phyloP scores from a whole-genome alignment of 164 flowering plant genomes.

The Vitis riparia region DNA sequence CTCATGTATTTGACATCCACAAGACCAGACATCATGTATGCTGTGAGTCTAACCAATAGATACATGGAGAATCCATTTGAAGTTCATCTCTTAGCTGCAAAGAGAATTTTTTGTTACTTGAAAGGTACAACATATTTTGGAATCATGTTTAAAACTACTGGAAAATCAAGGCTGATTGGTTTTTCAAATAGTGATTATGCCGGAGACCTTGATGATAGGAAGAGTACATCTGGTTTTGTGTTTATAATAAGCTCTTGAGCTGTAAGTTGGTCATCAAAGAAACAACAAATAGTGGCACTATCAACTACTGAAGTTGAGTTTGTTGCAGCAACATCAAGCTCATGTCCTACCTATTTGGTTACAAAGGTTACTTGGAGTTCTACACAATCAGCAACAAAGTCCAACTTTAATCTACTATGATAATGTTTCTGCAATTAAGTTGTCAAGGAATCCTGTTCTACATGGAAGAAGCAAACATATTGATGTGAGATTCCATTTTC shows the following conservation, averaged over 20 bases:
- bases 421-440: background rate
- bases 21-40: too few relatives aligned
- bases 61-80: background rate
- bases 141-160: background rate
- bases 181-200: background rate
- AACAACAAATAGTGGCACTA: background rate
- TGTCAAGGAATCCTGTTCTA: background rate
- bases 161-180: background rate
- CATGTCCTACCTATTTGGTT: background rate
- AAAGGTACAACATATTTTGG: background rate
- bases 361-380: background rate
- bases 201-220: background rate
- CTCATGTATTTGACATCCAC: too few relatives aligned
- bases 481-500: too few relatives aligned
- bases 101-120: background rate
- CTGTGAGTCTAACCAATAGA: too few relatives aligned
- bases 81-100: background rate
- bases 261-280: background rate
- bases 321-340: background rate
- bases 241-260: background rate
- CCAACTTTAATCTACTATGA: background rate
- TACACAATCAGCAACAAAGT: background rate
- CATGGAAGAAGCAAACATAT: slow-evolving; percentile 1
- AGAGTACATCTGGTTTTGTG: background rate
- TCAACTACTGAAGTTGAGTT: too few relatives aligned